Conservation (phyloP, 1,284 basidiomycete species). For the Heterobasidion irregulare region DNA sequence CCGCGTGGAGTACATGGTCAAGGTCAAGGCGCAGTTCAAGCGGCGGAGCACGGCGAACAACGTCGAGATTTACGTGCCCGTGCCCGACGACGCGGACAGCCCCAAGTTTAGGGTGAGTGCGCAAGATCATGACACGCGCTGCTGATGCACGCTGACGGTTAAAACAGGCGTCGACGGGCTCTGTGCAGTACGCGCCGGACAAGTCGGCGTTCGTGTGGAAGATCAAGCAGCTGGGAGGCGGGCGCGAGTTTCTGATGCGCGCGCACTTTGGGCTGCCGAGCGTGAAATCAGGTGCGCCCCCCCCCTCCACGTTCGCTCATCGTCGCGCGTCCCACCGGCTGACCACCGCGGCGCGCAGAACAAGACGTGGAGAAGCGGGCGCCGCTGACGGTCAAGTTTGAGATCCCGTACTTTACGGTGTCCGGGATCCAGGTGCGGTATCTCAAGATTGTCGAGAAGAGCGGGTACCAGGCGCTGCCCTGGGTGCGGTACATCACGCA, state of each 20-base stretch:
- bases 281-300: slow-evolving; percentile 68
- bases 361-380: slow-evolving; percentile 82
- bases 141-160: not conserved
- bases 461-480: slow-evolving; percentile 88
- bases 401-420: slow-evolving; percentile 97
- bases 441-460: slow-evolving; percentile 97
- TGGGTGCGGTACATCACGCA: slow-evolving; percentile 94
- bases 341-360: slow-evolving; percentile 28
- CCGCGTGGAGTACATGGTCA: slow-evolving; percentile 97
- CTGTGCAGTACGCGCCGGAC: slow-evolving; percentile 91
- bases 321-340: not conserved
- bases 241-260: slow-evolving; percentile 90
- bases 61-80: slow-evolving; percentile 96
- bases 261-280: slow-evolving; percentile 93
- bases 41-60: slow-evolving; percentile 95
- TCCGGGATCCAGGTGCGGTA: slow-evolving; percentile 97
- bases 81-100: slow-evolving; percentile 97
- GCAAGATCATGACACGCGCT: not conserved
- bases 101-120: slow-evolving; percentile 86
- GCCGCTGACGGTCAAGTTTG: slow-evolving; percentile 95
- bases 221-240: slow-evolving; percentile 92
- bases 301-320: not conserved
- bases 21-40: slow-evolving; percentile 98
- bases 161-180: slow-evolving; percentile 77
- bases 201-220: slow-evolving; percentile 98